Base-by-base conservation (phyloP, 768 basidiomycete species). In the Boletus barrowsii region DNA sequence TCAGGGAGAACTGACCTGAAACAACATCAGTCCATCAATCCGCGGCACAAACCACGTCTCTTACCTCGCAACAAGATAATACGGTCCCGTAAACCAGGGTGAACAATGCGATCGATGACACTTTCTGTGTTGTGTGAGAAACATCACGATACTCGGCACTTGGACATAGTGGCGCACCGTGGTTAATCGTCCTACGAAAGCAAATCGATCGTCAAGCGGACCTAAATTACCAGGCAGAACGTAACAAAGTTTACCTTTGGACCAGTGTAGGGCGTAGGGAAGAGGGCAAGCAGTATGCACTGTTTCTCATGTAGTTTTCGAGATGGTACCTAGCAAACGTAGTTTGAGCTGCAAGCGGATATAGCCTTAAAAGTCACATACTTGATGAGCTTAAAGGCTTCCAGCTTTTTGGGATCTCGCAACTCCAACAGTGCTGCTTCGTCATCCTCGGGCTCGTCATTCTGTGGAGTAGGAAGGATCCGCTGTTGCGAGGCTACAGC, bases 231-330 rank as follows among this genome's bases (percentile, higher is more conserved):
- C 32, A 42, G 9, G 30, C 5, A 26, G 32, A 51, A 41, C 7
- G 22, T 37, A 44, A 29, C 3, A 42, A 33, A 48, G 35, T 75
- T 44, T 69, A 88, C 80, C 87, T 83, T 72, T 98, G 95, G 13
- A 94, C 85, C n/a, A 88, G 72, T 5, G 93, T 93, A 2, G 93
- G 93, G 6, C 90, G 82, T 44, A 98, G 74, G 13, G 92, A 94
- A 3, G 90, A 83, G 1, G 95, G 95, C 7, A 98, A 76, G 64
- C 88, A 90, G 66, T 98, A 98, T 11, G 82, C 80, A 40, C 85
- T 86, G 62, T 95, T 95, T 56, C 88, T 78, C 66, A 85, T 87
- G 68, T 84, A 93, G 62, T 96, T 96, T 61, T 93, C 89, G 46
- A 98, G 77, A 66, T 98, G 95, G 70, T 96, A 95, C 55, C 91